Evolutionary conservation across 2,329 filamentous ascomycete species (phyloP).

Genomic region (Penicillium digitatum): DNA sequence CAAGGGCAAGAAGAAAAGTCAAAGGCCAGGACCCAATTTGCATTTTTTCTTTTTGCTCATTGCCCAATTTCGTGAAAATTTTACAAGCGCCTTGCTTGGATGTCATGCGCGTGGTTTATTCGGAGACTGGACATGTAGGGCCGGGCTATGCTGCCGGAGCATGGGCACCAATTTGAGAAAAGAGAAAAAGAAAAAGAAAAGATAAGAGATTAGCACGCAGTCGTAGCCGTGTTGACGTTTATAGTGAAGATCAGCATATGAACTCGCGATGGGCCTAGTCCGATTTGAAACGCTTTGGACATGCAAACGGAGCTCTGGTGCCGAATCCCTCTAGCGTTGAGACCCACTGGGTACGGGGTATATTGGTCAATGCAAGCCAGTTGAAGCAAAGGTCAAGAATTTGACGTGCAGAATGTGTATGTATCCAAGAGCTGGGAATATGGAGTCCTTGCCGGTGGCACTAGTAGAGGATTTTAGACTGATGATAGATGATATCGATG

Average conservation of each 20-base stretch:
- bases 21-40: neutral
- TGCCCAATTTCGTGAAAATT: neutral
- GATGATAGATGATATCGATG: neutral
- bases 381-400: neutral
- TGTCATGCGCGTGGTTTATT: conserved; percentile 2
- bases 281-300: neutral
- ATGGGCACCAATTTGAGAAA: neutral
- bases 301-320: neutral
- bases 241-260: neutral
- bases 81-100: conserved; percentile 3
- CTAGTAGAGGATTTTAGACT: neutral
- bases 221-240: neutral
- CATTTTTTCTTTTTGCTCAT: neutral
- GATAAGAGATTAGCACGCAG: neutral
- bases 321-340: neutral
- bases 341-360: neutral
- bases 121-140: conserved; percentile 1
- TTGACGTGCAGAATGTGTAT: neutral
- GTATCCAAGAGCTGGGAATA: neutral
- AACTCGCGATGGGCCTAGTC: neutral
- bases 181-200: neutral
- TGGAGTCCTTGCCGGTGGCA: conserved; percentile 12
- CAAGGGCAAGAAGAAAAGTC: neutral
- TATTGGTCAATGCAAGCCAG: neutral
- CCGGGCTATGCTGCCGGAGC: neutral